These are phyloP conservation scores for Arctostaphylos glauca DNA, from an alignment of 148 eudicot species.

Conservation along the genomic window DNA sequence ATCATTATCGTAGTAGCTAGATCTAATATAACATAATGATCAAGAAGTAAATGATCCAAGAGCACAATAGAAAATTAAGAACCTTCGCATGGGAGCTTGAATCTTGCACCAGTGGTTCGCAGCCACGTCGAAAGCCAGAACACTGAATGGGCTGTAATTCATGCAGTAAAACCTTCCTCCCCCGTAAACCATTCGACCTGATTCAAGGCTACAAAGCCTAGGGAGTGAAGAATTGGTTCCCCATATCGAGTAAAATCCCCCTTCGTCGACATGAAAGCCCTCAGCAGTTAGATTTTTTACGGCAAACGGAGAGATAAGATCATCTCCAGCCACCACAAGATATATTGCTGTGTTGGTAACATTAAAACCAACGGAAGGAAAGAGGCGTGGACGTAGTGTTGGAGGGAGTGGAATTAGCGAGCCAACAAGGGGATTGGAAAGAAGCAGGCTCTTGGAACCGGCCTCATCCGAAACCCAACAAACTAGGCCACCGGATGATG, in stretches of 20 bases:
- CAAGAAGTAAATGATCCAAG: background rate
- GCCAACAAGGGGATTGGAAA: slow-evolving; percentile 67
- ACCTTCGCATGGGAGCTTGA: slow-evolving; percentile 87
- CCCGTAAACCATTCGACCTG: slow-evolving; percentile 60
- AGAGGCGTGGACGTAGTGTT: slow-evolving; percentile 58
- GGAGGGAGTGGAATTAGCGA: slow-evolving; percentile 62
- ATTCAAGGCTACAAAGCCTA: slow-evolving; percentile 78
- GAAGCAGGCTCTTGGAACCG: slow-evolving; percentile 61
- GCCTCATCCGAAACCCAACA: slow-evolving; percentile 71
- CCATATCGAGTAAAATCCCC: slow-evolving; percentile 75
- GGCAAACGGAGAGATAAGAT: slow-evolving; percentile 89
- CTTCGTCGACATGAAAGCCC: slow-evolving; percentile 62
- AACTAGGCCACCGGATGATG: slow-evolving; percentile 75
- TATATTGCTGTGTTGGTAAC: slow-evolving; percentile 52
- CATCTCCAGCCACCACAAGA: slow-evolving; percentile 81
- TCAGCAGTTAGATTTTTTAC: slow-evolving; percentile 84
- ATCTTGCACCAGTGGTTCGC: slow-evolving; percentile 71
- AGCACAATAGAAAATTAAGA: background rate
- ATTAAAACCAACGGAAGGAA: slow-evolving; percentile 63
- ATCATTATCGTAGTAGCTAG: no score
- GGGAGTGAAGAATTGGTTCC: slow-evolving; percentile 67
- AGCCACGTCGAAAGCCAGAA: slow-evolving; percentile 49
- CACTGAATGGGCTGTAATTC: slow-evolving; percentile 82
- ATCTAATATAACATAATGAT: background rate
- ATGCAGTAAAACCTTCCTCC: slow-evolving; percentile 68